phyloP scores from a whole-genome alignment of 805 yeast species.

The Zygosaccharomyces bailii region DNA sequence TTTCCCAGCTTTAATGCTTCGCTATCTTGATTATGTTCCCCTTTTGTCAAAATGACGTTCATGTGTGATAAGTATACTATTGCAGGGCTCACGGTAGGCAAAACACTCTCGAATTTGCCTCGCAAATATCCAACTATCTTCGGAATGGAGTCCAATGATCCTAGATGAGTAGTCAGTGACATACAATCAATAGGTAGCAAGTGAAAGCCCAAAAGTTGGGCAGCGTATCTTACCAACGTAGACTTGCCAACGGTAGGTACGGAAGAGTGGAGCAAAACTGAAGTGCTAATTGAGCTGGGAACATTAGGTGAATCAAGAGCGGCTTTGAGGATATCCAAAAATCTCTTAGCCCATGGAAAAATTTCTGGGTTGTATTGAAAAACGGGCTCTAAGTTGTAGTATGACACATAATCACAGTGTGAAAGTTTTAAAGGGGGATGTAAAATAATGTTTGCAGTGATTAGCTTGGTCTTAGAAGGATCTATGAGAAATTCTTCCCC shows the following conservation, averaged over 20 bases:
- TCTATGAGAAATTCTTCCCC: constrained; percentile 54
- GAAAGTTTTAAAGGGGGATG: constrained; percentile 36
- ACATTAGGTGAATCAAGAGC: constrained; percentile 35
- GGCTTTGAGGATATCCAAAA: constrained; percentile 55
- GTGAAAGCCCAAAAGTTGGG: constrained; percentile 61
- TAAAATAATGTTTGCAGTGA: constrained; percentile 57
- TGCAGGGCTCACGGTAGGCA: constrained; percentile 43
- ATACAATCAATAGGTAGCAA: constrained; percentile 66
- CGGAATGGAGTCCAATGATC: constrained; percentile 66
- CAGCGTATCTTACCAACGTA: constrained; percentile 52
- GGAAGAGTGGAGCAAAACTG: constrained; percentile 63
- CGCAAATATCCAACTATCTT: constrained; percentile 74
- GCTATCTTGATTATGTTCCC: constrained; percentile 54
- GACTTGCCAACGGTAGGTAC: constrained; percentile 79
- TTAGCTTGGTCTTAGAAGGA: constrained; percentile 63
- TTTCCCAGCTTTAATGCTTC: constrained; percentile 34
- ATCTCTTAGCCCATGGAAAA: constrained; percentile 48
- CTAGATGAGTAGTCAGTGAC: constrained; percentile 40
- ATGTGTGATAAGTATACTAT: constrained; percentile 66
- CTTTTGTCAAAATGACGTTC: constrained; percentile 66
- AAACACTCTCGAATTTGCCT: constrained; percentile 69
- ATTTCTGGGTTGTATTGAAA: constrained; percentile 37
- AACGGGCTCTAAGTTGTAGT: constrained; percentile 42
- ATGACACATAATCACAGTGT: constrained; percentile 43
- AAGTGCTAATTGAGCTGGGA: constrained; percentile 48